Evolutionary conservation across 1,284 basidiomycete species (phyloP).

Genomic region (Entoloma clypeatum): DNA sequence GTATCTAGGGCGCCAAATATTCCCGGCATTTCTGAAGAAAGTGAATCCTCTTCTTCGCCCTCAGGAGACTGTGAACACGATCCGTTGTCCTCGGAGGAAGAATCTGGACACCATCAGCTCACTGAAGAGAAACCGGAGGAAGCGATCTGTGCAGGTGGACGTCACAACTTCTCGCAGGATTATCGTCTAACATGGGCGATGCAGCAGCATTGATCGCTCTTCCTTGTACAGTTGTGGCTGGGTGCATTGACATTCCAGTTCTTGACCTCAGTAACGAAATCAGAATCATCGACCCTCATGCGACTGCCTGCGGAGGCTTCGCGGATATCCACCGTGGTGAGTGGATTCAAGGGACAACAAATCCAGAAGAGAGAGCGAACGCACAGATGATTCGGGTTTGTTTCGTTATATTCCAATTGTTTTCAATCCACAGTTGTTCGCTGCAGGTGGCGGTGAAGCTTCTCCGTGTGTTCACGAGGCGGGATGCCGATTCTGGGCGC

Average conservation of each 20-base stretch:
- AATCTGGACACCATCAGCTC: no score
- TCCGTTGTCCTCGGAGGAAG: no score
- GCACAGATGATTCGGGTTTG: constrained; percentile 4
- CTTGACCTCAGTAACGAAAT: constrained; percentile 14
- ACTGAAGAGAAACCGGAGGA: no score
- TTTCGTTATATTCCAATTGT: background rate
- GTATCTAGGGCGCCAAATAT: constrained; percentile 64
- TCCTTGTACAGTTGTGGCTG: no score
- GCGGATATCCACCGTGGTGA: constrained; percentile 31
- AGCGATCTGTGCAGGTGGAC: no score
- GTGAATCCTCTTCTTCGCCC: constrained; percentile 47
- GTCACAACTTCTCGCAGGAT: no score
- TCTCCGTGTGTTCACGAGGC: constrained; percentile 21
- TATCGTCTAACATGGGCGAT: no score
- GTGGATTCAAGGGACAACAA: constrained; percentile 16
- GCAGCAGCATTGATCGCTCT: no score
- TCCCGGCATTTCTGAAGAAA: constrained; percentile 65
- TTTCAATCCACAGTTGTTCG: background rate
- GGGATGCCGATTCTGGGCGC: constrained; percentile 22
- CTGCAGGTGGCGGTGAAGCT: constrained; percentile 32
- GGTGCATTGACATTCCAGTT: no score
- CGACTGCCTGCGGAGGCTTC: constrained; percentile 29
- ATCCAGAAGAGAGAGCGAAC: background rate
- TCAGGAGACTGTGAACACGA: no score
- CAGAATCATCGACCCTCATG: constrained; percentile 10